Conservation (phyloP, 768 basidiomycete species). For the Hygrocybe punicea region DNA sequence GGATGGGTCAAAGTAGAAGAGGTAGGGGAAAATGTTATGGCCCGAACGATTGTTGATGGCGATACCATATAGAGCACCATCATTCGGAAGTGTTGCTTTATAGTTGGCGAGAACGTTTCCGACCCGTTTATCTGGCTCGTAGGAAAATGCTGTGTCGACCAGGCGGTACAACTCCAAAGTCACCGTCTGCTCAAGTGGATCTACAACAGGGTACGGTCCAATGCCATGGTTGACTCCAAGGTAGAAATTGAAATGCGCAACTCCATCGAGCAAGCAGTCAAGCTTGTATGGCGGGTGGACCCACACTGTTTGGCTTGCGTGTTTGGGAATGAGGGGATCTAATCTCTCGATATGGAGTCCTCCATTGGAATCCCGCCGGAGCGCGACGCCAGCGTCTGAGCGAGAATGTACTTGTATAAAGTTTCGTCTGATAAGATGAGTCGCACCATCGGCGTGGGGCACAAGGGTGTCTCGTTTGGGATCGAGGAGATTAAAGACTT, state of each 20-base stretch:
- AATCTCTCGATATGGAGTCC: slow-evolving; percentile 6
- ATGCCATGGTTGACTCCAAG: slow-evolving; percentile 12
- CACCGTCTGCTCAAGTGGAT: slow-evolving; percentile 15
- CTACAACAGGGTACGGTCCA: slow-evolving; percentile 2
- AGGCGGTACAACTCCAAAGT: slow-evolving; percentile 17
- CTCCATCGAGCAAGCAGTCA: slow-evolving; percentile 3
- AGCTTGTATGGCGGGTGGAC: neutral
- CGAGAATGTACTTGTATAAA: neutral
- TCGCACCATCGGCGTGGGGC: neutral
- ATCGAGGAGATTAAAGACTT: neutral
- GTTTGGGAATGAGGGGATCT: neutral
- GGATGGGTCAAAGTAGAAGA: slow-evolving; percentile 43
- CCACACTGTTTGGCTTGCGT: slow-evolving; percentile 2
- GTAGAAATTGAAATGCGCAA: slow-evolving; percentile 29
- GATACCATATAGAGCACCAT: slow-evolving; percentile 31
- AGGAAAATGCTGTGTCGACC: neutral
- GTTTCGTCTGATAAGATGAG: neutral
- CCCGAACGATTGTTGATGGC: slow-evolving; percentile 34
- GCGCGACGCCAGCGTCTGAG: neutral
- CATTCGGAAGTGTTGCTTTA: slow-evolving; percentile 12
- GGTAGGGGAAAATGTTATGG: slow-evolving; percentile 35
- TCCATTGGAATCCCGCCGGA: neutral
- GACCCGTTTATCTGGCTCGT: neutral
- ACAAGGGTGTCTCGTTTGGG: neutral
- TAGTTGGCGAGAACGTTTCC: slow-evolving; percentile 1